Evolutionary conservation across 192 early-diverging fungal genomes (phyloP).

Genomic region (Backusella luteola): DNA sequence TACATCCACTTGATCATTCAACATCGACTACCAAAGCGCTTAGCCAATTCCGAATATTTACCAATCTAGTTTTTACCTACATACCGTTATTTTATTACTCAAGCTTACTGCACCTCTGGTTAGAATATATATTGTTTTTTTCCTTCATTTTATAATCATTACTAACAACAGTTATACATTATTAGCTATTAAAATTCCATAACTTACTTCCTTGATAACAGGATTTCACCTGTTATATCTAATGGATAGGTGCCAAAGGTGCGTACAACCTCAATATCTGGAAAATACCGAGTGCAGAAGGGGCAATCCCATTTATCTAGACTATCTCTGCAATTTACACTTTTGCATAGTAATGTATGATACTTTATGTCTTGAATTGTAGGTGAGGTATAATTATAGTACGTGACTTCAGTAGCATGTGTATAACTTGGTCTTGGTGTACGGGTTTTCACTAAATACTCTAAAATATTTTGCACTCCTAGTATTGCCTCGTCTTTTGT

Average conservation of each 20-base stretch:
- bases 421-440: neutral
- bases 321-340: neutral
- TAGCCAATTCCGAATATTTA: neutral
- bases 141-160: neutral
- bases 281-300: neutral
- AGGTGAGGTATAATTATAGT: neutral
- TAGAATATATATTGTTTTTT: neutral
- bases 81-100: slow-evolving; percentile 3
- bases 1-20: neutral
- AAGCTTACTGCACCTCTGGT: neutral
- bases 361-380: neutral
- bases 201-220: neutral
- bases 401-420: neutral
- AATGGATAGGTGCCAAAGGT: neutral
- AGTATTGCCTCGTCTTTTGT: neutral
- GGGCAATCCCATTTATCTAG: slow-evolving; percentile 5
- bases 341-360: neutral
- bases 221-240: neutral
- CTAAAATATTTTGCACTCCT: neutral
- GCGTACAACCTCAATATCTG: neutral
- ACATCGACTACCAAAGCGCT: neutral
- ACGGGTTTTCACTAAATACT: neutral
- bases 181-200: neutral
- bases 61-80: neutral
- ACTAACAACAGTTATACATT: neutral